Evolutionary conservation across 1,284 basidiomycete genomes (phyloP), one percentile per base, ranked within the genome.

Genomic region (Ustilago xerochloae): DNA sequence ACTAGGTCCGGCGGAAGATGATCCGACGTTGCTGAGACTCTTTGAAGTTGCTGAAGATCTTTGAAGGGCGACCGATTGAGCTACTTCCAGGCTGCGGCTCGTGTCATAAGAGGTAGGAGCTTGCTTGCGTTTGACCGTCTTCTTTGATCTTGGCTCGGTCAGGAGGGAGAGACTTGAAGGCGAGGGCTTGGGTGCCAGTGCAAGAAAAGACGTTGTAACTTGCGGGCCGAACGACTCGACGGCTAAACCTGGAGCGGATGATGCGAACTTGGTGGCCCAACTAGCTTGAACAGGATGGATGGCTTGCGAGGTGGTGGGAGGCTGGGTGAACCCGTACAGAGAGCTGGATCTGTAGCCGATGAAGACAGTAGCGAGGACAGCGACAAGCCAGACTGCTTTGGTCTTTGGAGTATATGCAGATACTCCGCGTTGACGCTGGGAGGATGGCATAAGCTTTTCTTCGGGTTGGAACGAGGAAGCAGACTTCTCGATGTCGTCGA

Each of bases 381-480:
- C 52, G 29, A 69, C 52, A n/a, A 69, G 26, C 56, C 66, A 69
- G 15, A 43, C 52, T 4, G 56, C 26, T n/a, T 63, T 69, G 47
- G 47, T 18, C 51, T 26, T 53, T 12, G 35, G 60, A 29, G 49
- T 26, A 24, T 29, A 48, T 29, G 26, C 15, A 2, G 29, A 30
- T 15, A 41, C 33, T 6, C 57, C 29, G 38, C 35, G 32, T n/a
- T 38, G 39, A 3, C 32, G 52, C 35, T 55, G 56, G 30, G 30
- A 45, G 13, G 56, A 35, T 8, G 49, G 36, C 1, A 33, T 15
- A 13, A 6, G 46, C 47, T 32, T 46, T 20, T 60, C 33, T 15
- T 43, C 29, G 8, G 35, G 3, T 10, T 16, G 47, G 24, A 35
- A n/a, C 13, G 24, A 15, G 20, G 43, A 30, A 10, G 46, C 49